These are phyloP conservation scores for Thraustotheca clavata DNA, from an alignment of 352 stramenopile species.

Conservation along the genomic window DNA sequence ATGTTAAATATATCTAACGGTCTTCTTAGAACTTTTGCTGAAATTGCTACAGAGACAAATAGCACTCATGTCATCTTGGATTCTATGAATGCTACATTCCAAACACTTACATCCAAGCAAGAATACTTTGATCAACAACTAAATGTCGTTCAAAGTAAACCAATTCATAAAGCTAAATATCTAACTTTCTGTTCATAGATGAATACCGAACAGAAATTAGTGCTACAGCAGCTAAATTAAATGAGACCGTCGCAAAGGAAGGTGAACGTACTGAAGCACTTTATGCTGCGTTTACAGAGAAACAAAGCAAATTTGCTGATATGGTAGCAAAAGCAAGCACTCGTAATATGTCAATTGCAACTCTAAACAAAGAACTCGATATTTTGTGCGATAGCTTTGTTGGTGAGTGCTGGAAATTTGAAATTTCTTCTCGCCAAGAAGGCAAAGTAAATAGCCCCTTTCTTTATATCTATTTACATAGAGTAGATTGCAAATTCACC, in stretches of 20 bases:
- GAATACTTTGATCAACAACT: constrained; percentile 32
- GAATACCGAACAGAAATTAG: constrained; percentile 71
- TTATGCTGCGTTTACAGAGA: constrained; percentile 73
- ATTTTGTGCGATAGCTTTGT: constrained; percentile 71
- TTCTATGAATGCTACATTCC: constrained; percentile 38
- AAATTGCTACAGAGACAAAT: constrained; percentile 6
- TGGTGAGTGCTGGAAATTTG: constrained; percentile 81
- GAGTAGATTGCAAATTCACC: constrained; percentile 22
- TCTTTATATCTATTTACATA: constrained; percentile 31
- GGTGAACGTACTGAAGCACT: constrained; percentile 67
- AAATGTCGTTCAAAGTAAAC: constrained; percentile 27
- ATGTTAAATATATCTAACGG: background rate
- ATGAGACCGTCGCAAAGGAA: constrained; percentile 71
- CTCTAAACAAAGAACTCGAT: constrained; percentile 77
- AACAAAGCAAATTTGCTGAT: constrained; percentile 73
- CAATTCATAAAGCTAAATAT: background rate
- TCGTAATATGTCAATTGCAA: constrained; percentile 69
- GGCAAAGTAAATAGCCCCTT: background rate
- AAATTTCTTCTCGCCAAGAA: constrained; percentile 49
- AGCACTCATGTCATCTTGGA: constrained; percentile 24
- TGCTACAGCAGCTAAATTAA: constrained; percentile 43
- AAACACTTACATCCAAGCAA: constrained; percentile 52
- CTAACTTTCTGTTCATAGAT: background rate
- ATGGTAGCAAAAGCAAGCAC: constrained; percentile 66
- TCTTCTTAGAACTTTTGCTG: background rate